Percentiles rank a stretch among this genome's conserved stretches.
Evolutionary conservation across 2,329 filamentous ascomycete genomes (phyloP).

Genomic region (Fusarium decemcellulare): DNA sequence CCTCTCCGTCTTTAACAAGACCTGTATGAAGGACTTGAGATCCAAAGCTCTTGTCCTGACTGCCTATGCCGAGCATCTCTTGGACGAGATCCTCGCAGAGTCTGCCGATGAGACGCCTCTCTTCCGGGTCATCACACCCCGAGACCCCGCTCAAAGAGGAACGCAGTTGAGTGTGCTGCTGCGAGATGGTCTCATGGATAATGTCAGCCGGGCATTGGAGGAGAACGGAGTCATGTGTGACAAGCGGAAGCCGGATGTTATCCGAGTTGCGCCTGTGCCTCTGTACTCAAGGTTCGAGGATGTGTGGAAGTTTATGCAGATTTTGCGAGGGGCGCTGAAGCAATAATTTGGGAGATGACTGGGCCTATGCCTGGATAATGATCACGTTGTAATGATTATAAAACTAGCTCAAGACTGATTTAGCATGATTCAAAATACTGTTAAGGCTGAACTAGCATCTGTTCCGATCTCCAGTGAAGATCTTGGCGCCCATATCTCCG

Average conservation of each 20-base stretch:
- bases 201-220: slow-evolving; percentile 74
- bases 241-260: slow-evolving; percentile 87
- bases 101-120: slow-evolving; percentile 51
- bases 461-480: no score
- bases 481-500: no score
- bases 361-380: slow-evolving; percentile 17
- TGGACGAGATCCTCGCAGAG: slow-evolving; percentile 61
- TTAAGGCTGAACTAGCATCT: no score
- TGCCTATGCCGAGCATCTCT: slow-evolving; percentile 79
- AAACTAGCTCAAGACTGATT: neutral
- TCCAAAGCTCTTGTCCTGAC: slow-evolving; percentile 81
- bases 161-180: slow-evolving; percentile 85
- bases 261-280: slow-evolving; percentile 86
- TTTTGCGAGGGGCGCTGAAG: slow-evolving; percentile 53
- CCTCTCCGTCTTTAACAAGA: slow-evolving; percentile 80
- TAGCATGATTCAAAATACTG: no score
- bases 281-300: slow-evolving; percentile 88
- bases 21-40: slow-evolving; percentile 77
- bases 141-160: slow-evolving; percentile 76
- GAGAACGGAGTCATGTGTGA: slow-evolving; percentile 82
- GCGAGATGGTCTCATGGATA: slow-evolving; percentile 77
- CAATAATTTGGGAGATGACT: slow-evolving; percentile 23
- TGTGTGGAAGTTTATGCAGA: slow-evolving; percentile 67
- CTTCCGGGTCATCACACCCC: slow-evolving; percentile 78
- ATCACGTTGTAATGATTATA: slow-evolving; percentile 23